Evolutionary conservation across 164 flowering plant genomes (phyloP), one percentile per base, ranked within the genome.

Genomic region (Echeveria elegans): DNA sequence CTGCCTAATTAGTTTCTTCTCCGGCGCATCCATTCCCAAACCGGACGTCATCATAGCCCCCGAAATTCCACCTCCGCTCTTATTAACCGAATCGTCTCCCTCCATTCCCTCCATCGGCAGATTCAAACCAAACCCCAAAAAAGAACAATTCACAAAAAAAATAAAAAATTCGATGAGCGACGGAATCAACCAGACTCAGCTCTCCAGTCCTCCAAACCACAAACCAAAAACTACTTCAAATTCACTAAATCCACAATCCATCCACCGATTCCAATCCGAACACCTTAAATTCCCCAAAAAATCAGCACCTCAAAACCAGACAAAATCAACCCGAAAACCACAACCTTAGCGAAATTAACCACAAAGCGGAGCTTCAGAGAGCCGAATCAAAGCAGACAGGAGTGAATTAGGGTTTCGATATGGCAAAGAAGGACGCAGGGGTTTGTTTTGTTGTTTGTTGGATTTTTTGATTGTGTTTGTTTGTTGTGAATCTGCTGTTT

Each of bases 1-100:
- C 66, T 63, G 66, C 66, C 66, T 63, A n/a, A 31, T 41, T 21
- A 63, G 66, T 47, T 37, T 36, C 16, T 37, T 63, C 4, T 45
- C 16, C 14, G 66, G 45, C 23, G 9, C 41, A 63, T 63, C 66
- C 24, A 40, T n/a, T 18, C 37, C 28, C 24, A 37, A 63, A n/a
- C 40, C 24, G n/a, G n/a, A n/a, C 40, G 23, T 34, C 43, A 24
- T 9, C n/a, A 16, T 31, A 21, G 24, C 24, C 24, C 21, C 21
- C 19, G 61, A 12, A 26, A 29, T 14, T 29, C 32, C 14, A 56
- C 30, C 19, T 56, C 61, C 61, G 4, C 32, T 56, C 34, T 56
- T 56, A 32, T 29, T 4, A 56, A 28, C 61, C 61, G 11, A 1
- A 56, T 56, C 61, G 19, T 14, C 19, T 56, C 61, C 61, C 32